Conservation (phyloP, 306 rosid genomes). For the Ceratonia siliqua region DNA sequence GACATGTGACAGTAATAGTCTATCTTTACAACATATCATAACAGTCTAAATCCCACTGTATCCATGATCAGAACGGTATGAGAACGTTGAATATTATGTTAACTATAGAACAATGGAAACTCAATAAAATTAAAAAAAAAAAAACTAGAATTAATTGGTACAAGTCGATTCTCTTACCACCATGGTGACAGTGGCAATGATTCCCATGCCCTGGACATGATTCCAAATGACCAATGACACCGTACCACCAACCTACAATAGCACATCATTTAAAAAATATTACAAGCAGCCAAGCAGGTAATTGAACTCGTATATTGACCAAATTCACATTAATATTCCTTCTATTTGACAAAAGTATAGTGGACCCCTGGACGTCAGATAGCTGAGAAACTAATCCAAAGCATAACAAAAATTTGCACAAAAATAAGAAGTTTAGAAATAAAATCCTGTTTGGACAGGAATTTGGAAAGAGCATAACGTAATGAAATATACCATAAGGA, state of each 20-base stretch:
- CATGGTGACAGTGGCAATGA: slow-evolving; percentile 64
- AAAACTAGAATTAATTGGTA: slow-evolving; percentile 8
- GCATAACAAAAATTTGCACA: neutral
- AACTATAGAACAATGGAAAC: neutral
- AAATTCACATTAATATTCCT: neutral
- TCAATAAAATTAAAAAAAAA: neutral
- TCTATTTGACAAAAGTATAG: neutral
- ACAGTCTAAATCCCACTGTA: neutral
- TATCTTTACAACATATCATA: slow-evolving; percentile 4
- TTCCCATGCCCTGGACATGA: slow-evolving; percentile 52
- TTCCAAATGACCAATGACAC: slow-evolving; percentile 76
- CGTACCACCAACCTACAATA: slow-evolving; percentile 93
- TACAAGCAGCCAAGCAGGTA: slow-evolving; percentile 7
- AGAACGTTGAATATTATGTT: neutral
- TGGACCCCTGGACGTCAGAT: neutral
- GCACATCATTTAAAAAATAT: slow-evolving; percentile 7
- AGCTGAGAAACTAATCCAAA: neutral
- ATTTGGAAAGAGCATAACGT: neutral
- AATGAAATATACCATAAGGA: slow-evolving; percentile 69
- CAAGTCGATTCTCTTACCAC: slow-evolving; percentile 56
- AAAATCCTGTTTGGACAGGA: neutral
- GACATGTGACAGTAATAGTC: neutral
- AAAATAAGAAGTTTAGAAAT: neutral
- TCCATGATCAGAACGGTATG: neutral
- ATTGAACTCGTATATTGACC: slow-evolving; percentile 11